Percentiles rank a stretch among this genome's conserved stretches.
These are phyloP conservation scores for Pistacia vera DNA, from an alignment of 345 rosid species.

Conservation along the genomic window DNA sequence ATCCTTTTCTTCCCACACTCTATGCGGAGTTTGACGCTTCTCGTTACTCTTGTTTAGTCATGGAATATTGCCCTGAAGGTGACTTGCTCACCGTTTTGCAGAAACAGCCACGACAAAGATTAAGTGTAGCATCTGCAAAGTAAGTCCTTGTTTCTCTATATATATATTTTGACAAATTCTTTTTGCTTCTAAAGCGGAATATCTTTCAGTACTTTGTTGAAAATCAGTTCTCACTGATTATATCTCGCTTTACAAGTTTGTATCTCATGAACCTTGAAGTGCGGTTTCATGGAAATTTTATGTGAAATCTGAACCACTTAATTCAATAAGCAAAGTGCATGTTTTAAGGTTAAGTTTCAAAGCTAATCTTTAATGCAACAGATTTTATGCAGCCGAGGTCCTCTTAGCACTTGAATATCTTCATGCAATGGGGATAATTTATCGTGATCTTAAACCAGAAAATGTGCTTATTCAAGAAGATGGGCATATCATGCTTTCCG, in stretches of 20 bases:
- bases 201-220: no score
- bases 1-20: constrained; percentile 80
- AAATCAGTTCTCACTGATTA: not conserved
- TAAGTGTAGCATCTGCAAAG: constrained; percentile 71
- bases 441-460: constrained; percentile 10
- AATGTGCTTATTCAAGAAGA: constrained; percentile 6
- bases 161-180: no score
- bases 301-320: no score
- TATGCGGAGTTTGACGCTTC: constrained; percentile 85
- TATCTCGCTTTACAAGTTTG: no score
- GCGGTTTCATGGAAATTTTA: no score
- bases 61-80: constrained; percentile 90
- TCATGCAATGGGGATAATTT: constrained; percentile 4
- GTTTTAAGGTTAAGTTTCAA: no score
- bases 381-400: constrained; percentile 1
- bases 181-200: no score
- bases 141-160: constrained; percentile 23
- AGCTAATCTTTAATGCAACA: not conserved
- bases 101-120: constrained; percentile 66
- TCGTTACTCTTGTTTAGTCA: constrained; percentile 82
- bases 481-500: constrained; percentile 11
- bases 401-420: constrained; percentile 9
- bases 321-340: no score
- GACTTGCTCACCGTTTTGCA: constrained; percentile 73
- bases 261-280: no score